A percentile compares a stretch with the other conserved stretches of the same genome.
These are phyloP conservation scores for Claviceps humidiphila DNA, from an alignment of 2,329 filamentous ascomycete species.

Conservation along the genomic window DNA sequence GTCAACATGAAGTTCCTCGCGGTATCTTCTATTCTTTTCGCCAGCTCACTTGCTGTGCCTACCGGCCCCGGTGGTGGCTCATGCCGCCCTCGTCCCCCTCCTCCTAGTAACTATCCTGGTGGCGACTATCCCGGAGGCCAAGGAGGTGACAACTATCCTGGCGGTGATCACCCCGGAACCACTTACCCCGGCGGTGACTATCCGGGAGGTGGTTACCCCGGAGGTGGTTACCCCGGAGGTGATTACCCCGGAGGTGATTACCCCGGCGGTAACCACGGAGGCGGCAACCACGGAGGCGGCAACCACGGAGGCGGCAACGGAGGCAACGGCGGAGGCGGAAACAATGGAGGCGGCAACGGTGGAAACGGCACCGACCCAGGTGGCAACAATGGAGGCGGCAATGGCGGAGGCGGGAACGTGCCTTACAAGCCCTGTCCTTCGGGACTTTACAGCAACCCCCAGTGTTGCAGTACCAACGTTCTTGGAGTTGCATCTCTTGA, in stretches of 20 bases:
- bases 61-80: slow-evolving; percentile 1
- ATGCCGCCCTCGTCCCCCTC: slow-evolving; percentile 2
- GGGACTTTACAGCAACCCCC: slow-evolving; percentile 5
- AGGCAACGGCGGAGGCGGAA: background rate
- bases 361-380: too few species aligned
- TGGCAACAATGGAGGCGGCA: background rate
- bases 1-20: slow-evolving; percentile 9
- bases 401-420: background rate
- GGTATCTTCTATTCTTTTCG: slow-evolving; percentile 8
- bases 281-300: background rate
- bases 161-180: background rate
- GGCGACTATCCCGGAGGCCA: slow-evolving; percentile 1
- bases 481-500: slow-evolving; percentile 7
- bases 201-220: background rate
- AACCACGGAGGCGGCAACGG: background rate
- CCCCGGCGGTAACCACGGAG: background rate
- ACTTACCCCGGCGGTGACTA: too few species aligned
- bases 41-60: slow-evolving; percentile 9
- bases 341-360: too few species aligned
- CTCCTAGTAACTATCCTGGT: background rate
- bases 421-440: slow-evolving; percentile 2
- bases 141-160: too few species aligned
- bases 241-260: background rate
- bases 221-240: background rate
- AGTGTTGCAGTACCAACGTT: slow-evolving; percentile 7